Evolutionary conservation across 2,329 filamentous ascomycete species (phyloP), one percentile per base, ranked within the genome.

Genomic region (Colletotrichum sp.): DNA sequence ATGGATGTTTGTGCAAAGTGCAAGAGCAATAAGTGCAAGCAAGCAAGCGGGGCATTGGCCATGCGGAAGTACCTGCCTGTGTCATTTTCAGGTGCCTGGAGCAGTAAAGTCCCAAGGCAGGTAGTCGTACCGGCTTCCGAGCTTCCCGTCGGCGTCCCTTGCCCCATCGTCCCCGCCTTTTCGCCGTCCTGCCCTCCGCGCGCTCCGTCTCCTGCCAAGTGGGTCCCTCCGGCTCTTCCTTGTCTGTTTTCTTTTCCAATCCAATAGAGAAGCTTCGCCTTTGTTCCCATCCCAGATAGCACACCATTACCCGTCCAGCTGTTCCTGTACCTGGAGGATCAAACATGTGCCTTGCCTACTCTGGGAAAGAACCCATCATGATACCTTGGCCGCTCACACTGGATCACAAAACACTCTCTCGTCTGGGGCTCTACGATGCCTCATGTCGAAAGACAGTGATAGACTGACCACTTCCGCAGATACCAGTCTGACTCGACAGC

Each of bases 181-280:
- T 44, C 52, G 66, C 55, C 66, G 30, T 72, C n/a, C 70, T 66
- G 63, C 68, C 49, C 36, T 71, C 67, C 67, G 68, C 57, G 34
- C 44, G 32, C 49, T 34, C 72, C 49, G 60, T 75, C 68, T 34
- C 49, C 30, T 28, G 18, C 65, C 21, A 66, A 66, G 72, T 71
- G 72, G 72, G 68, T 39, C 72, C 72, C 60, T 60, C 49, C 24
- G 49, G 28, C 21, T 15, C 36, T 15, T 36, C 34, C 21, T 49
- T 21, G 12, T 6, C 32, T 21, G n/a, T 30, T 59, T 26, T 13
- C n/a, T 69, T 10, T 21, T 39, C 9, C 24, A 10, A 39, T 39
- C 26, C 30, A 15, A 34, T 32, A 30, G 15, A 60, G 55, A 60
- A 44, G 18, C 16, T 18, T 18, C 39, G 16, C 39, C 8, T 44